Conservation (phyloP, 306 rosid species). For the Astragalus glycyphyllos region DNA sequence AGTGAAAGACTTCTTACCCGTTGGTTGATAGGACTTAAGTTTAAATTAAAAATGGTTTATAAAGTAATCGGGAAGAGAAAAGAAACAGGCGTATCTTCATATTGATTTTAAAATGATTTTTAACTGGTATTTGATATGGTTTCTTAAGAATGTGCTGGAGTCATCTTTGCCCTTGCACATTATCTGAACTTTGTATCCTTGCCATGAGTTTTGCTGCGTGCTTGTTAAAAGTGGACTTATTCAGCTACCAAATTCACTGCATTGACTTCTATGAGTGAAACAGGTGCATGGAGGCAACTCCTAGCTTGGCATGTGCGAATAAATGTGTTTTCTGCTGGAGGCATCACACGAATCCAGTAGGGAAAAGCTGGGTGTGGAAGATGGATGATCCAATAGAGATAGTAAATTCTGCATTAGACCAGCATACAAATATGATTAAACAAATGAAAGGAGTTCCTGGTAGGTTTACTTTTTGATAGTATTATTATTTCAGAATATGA, state of each 20-base stretch:
- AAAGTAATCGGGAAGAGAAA: conserved; percentile 6
- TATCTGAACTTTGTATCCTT: conserved; percentile 26
- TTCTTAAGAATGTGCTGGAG: conserved; percentile 4
- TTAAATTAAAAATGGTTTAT: background rate
- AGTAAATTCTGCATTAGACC: conserved; percentile 83
- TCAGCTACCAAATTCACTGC: conserved; percentile 37
- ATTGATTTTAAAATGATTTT: conserved; percentile 34
- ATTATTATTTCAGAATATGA: conserved; percentile 22
- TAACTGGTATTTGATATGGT: conserved; percentile 12
- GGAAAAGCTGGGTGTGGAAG: conserved; percentile 99
- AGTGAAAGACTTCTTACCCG: background rate
- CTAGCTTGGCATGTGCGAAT: conserved; percentile 98
- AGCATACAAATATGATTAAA: conserved; percentile 88
- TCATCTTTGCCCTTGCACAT: conserved; percentile 16
- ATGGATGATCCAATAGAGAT: conserved; percentile 93
- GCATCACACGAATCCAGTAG: conserved; percentile 98
- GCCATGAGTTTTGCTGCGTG: conserved; percentile 5
- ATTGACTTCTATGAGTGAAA: conserved; percentile 43
- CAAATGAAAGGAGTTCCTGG: conserved; percentile 99
- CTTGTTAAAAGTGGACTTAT: conserved; percentile 17
- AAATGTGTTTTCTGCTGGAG: conserved; percentile 99
- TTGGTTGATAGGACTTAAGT: conserved; percentile 23
- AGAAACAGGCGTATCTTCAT: conserved; percentile 2
- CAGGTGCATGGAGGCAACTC: conserved; percentile 99
- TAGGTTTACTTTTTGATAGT: conserved; percentile 45